Evolutionary conservation across 2,329 filamentous ascomycete species (phyloP), one percentile per base, ranked within the genome.

Genomic region (Pseudogymnoascus sp.): DNA sequence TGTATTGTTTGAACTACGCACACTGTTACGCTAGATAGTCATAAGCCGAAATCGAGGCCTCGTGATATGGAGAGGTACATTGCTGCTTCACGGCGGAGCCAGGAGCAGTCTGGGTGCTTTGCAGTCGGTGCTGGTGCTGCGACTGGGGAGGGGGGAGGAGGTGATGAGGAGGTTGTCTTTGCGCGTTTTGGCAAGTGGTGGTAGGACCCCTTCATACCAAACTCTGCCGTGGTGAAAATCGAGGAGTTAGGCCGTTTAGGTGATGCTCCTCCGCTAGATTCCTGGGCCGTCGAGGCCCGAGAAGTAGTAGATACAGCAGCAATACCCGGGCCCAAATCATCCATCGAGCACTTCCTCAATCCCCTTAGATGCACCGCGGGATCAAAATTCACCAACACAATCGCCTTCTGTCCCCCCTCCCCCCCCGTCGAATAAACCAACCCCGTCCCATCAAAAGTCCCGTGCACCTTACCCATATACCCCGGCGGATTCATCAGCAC

Each of bases 301-400:
- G 12, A 49, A 3, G 43, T 8, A 49, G 21, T 3, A 18, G 25
- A 33, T 55, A 8, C 45, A 31, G 25, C 45, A 9, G 3, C 5
- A 6, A 3, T 6, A 1, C 45, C 43, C 5, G 14, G 1, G 25
- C n/a, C 25, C 45, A 55, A 18, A 18, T 31, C 25, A 6, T 31
- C 45, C 45, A 55, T 55, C 8, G 25, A 55, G 68, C 70, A 73
- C 40, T 61, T 67, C 63, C 66, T 69, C 11, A 72, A 25, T 1
- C 71, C 71, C 4, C 60, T 61, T 21, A 80, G 67, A 28, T 68
- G 69, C 14, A 77, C 72, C 6, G 69, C 68, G 1, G 79, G 75
- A 65, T 80, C 79, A 64, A 78, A 81, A 4, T 73, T 75, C 2
- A 81, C 64, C 45, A 80, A 75, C 0, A 80, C 73, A 11, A 81